Evolutionary conservation across 2,329 filamentous ascomycete genomes (phyloP), one percentile per base, ranked within the genome.

Genomic region (Colletotrichum zoysiae): DNA sequence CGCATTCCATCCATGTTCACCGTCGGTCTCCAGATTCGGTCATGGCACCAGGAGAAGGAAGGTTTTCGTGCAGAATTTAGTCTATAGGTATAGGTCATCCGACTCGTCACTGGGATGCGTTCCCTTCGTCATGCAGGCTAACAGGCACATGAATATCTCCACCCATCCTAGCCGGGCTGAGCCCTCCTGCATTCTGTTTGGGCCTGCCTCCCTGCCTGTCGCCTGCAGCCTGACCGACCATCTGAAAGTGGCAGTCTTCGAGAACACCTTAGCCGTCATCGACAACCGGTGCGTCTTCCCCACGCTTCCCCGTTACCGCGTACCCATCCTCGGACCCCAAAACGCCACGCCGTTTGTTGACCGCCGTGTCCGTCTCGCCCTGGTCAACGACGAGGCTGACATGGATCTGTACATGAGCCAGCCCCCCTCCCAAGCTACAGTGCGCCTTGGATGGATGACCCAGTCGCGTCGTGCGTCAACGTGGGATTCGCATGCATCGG

Each of bases 141-240:
- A 60, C 46, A 40, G n/a, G 50, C 46, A 51, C 40, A 30, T 20
- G 18, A 20, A 23, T 30, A 53, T 62, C 56, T 42, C 35, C 26
- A 30, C n/a, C n/a, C 65, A 55, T 55, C 48, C 65, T 30, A 40
- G 20, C 65, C n/a, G 38, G 46, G 65, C 69, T 71, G 65, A 69
- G 59, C n/a, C 53, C 60, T 56, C 53, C 51, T 63, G 53, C 59
- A 18, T 26, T 20, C 51, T 56, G 30, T 42, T 57, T 11, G 33
- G 38, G n/a, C 30, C 51, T 5, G n/a, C 51, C 48, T 38, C 35
- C 33, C 46, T 35, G 56, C 46, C 35, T 50, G 23, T 38, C 11
- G 20, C 51, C 57, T 30, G 55, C 33, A 46, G 38, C 38, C 66
- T 64, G 59, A 72, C 65, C 59, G 55, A 69, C 30, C 8, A 9